phyloP scores from a whole-genome alignment of 352 stramenopile genomes.

The Lagenidium sp. region DNA sequence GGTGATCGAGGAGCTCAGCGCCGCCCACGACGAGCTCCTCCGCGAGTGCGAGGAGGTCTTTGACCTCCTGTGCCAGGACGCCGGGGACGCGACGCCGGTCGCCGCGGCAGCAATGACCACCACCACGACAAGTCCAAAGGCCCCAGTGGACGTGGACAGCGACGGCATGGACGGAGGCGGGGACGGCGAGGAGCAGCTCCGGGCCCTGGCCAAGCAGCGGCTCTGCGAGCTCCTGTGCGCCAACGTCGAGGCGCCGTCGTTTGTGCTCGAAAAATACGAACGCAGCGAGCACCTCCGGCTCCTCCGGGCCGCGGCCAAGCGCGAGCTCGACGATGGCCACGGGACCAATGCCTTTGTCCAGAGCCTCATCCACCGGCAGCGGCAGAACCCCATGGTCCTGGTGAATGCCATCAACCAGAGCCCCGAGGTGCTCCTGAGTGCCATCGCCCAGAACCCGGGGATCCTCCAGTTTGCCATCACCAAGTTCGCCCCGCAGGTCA shows the following conservation, averaged over 20 bases:
- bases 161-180: neutral
- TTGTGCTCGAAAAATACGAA: slow-evolving; percentile 37
- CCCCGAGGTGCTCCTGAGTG: slow-evolving; percentile 55
- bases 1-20: slow-evolving; percentile 13
- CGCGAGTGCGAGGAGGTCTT: slow-evolving; percentile 47
- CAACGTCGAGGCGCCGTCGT: slow-evolving; percentile 29
- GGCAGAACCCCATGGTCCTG: slow-evolving; percentile 42
- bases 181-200: neutral
- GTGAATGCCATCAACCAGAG: slow-evolving; percentile 53
- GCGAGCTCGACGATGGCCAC: slow-evolving; percentile 14
- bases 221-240: slow-evolving; percentile 34
- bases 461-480: slow-evolving; percentile 66
- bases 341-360: slow-evolving; percentile 25
- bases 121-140: no score
- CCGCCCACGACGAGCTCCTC: slow-evolving; percentile 19
- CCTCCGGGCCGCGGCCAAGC: slow-evolving; percentile 14
- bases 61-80: slow-evolving; percentile 43
- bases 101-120: no score
- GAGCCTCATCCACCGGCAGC: slow-evolving; percentile 37
- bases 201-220: slow-evolving; percentile 13
- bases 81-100: neutral
- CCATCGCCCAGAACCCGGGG: slow-evolving; percentile 46
- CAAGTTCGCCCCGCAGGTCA: slow-evolving; percentile 55
- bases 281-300: slow-evolving; percentile 19
- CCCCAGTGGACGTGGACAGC: neutral